These are phyloP conservation scores for Helotiales sp. DNA, from an alignment of 2,329 filamentous ascomycete species.

Conservation along the genomic window DNA sequence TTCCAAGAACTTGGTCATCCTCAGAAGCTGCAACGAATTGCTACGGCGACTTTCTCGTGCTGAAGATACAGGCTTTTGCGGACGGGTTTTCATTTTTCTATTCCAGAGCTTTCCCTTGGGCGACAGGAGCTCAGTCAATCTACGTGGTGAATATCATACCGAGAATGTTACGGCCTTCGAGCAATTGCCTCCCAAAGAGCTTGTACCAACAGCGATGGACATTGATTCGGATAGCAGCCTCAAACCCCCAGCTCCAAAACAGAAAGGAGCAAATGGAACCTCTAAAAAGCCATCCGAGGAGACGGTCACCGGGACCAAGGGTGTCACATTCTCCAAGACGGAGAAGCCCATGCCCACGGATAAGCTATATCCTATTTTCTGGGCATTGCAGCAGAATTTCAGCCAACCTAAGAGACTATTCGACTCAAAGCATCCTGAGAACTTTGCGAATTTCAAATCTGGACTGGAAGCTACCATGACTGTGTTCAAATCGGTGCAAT, in stretches of 20 bases:
- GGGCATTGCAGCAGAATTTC: conserved; percentile 89
- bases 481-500: conserved; percentile 73
- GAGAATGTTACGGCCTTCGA: conserved; percentile 93
- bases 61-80: conserved; percentile 96
- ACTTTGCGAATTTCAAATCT: conserved; percentile 66
- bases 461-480: conserved; percentile 62
- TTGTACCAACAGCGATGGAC: conserved; percentile 60
- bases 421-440: conserved; percentile 47
- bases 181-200: conserved; percentile 43
- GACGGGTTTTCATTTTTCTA: conserved; percentile 95
- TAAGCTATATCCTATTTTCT: conserved; percentile 85
- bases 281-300: conserved; percentile 32
- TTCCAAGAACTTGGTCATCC: conserved; percentile 82
- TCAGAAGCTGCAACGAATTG: conserved; percentile 94
- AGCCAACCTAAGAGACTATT: conserved; percentile 87
- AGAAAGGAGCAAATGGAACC: conserved; percentile 18
- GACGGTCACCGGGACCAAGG: conserved; percentile 40
- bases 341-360: conserved; percentile 65
- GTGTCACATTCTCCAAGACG: conserved; percentile 41
- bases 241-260: conserved; percentile 22
- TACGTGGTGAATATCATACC: conserved; percentile 91
- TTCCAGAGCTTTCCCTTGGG: conserved; percentile 97
- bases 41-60: conserved; percentile 91
- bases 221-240: conserved; percentile 54
- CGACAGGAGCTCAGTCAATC: conserved; percentile 95